Evolutionary conservation across 345 rosid species (phyloP).

Genomic region (Conringia planisiliqua): DNA sequence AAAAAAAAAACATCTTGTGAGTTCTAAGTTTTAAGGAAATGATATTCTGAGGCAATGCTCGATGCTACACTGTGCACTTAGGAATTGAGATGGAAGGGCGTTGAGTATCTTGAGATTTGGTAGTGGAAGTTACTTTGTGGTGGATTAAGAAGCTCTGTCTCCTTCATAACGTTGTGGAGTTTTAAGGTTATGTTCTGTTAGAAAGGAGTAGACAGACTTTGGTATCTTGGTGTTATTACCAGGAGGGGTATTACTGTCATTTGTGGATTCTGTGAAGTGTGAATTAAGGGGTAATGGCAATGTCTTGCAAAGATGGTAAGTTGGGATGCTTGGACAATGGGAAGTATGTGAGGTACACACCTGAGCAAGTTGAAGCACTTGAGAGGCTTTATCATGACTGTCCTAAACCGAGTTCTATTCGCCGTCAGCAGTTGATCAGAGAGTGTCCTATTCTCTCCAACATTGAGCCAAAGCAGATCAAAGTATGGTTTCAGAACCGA

Average conservation of each 20-base stretch:
- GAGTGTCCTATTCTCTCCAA: slow-evolving; percentile 99
- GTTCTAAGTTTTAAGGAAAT: background rate
- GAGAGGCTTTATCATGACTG: slow-evolving; percentile 99
- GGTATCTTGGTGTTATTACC: background rate
- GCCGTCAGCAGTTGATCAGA: slow-evolving; percentile 95
- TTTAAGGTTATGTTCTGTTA: slow-evolving; percentile 7
- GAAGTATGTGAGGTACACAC: slow-evolving; percentile 96
- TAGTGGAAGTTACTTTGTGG: background rate
- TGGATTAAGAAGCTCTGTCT: slow-evolving; percentile 18
- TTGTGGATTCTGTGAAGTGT: slow-evolving; percentile 27
- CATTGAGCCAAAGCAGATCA: slow-evolving; percentile 98
- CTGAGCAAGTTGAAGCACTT: slow-evolving; percentile 99
- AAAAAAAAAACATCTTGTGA: slow-evolving; percentile 7
- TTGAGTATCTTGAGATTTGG: slow-evolving; percentile 12
- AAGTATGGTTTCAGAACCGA: slow-evolving; percentile 99
- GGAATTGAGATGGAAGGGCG: slow-evolving; percentile 16
- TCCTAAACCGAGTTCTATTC: slow-evolving; percentile 98
- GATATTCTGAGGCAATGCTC: slow-evolving; percentile 10
- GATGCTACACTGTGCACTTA: background rate
- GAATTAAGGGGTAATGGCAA: slow-evolving; percentile 49
- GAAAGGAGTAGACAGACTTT: background rate
- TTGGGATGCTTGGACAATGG: slow-evolving; percentile 78
- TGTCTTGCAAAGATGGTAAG: slow-evolving; percentile 93
- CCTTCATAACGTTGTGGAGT: background rate
- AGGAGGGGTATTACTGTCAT: slow-evolving; percentile 1